phyloP scores from a whole-genome alignment of 768 basidiomycete genomes.

The Phylloporus sp. region DNA sequence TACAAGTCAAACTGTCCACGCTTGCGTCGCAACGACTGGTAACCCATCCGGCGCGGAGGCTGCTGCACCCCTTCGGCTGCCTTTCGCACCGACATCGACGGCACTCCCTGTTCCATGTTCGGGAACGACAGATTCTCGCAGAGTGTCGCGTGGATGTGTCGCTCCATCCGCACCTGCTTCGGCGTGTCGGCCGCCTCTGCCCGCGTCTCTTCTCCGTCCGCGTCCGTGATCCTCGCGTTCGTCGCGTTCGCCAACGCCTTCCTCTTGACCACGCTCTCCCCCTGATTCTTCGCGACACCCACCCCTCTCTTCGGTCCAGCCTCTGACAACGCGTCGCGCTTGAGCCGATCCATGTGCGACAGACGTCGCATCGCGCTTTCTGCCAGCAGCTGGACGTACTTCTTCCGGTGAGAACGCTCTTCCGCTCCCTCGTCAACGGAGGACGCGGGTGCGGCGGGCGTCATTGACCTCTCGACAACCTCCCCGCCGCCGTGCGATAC shows the following conservation, averaged over 20 bases:
- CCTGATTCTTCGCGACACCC: background rate
- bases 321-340: background rate
- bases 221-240: background rate
- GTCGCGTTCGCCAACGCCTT: slow-evolving; percentile 14
- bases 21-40: slow-evolving; percentile 6
- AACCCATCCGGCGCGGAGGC: background rate
- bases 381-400: slow-evolving; percentile 18
- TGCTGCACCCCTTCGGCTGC: background rate
- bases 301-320: background rate
- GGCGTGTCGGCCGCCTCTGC: slow-evolving; percentile 2
- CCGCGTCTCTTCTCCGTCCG: background rate
- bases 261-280: slow-evolving; percentile 6
- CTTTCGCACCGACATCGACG: slow-evolving; percentile 7
- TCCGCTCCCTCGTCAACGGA: background rate
- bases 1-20: slow-evolving; percentile 14
- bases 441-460: background rate
- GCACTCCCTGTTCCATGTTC: slow-evolving; percentile 10
- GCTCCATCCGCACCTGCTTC: slow-evolving; percentile 8
- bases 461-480: background rate
- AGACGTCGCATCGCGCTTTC: slow-evolving; percentile 20
- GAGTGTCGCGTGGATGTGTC: slow-evolving; percentile 5
- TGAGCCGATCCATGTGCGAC: slow-evolving; percentile 8
- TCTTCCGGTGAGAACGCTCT: slow-evolving; percentile 7
- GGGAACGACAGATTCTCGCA: slow-evolving; percentile 19
- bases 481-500: background rate